These are phyloP conservation scores for Nemania sp. DNA, from an alignment of 2,329 filamentous ascomycete genomes.

Conservation along the genomic window DNA sequence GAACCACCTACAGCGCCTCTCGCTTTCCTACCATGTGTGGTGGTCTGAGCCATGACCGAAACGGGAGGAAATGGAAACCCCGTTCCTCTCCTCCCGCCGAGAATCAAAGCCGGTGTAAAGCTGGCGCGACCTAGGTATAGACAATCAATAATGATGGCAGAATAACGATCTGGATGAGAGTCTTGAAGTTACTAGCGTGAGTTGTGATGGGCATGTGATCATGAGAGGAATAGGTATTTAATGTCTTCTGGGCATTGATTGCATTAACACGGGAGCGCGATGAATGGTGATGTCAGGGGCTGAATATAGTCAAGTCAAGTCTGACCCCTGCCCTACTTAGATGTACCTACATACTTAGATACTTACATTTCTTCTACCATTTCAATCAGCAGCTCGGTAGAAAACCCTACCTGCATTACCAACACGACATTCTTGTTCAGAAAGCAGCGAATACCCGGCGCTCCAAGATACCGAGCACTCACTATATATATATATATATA, in stretches of 20 bases:
- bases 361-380: too few species aligned
- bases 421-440: too few species aligned
- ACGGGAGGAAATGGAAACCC: not conserved
- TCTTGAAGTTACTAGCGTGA: not conserved
- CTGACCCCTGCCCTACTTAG: not conserved
- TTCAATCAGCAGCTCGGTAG: too few species aligned
- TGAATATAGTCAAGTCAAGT: not conserved
- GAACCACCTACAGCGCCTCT: not conserved
- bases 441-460: too few species aligned
- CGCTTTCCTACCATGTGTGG: not conserved
- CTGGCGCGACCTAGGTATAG: not conserved
- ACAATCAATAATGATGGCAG: not conserved
- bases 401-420: too few species aligned
- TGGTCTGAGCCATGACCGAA: constrained; percentile 19
- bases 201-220: not conserved
- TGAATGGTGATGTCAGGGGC: constrained; percentile 41
- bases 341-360: not conserved
- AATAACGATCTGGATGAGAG: not conserved
- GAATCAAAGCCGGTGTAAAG: not conserved
- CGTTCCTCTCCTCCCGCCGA: not conserved
- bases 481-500: too few species aligned
- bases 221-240: not conserved
- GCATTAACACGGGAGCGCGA: too few species aligned
- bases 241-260: too few species aligned
- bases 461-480: too few species aligned